Percentiles rank a stretch among this genome's conserved stretches.
Evolutionary conservation across 495 filamentous ascomycete genomes (phyloP).

Genomic region (Talaromyces nanjingensis): DNA sequence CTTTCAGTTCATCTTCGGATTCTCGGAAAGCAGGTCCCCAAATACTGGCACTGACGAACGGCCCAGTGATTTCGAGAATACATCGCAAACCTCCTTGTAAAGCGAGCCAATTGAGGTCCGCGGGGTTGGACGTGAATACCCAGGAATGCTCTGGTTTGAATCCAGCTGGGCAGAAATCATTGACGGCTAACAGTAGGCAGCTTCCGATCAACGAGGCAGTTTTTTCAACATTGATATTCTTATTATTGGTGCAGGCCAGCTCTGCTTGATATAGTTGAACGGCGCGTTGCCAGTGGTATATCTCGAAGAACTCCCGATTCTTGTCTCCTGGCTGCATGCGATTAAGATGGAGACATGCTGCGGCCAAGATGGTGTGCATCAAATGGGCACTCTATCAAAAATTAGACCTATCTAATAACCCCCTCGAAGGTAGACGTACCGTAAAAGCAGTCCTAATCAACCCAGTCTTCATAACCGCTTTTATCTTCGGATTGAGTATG

Average conservation of each 20-base stretch:
- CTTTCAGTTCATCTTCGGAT: constrained; percentile 15
- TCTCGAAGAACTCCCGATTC: constrained; percentile 28
- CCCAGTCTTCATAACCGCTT: constrained; percentile 24
- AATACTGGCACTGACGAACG: constrained; percentile 31
- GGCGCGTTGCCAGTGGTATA: constrained; percentile 37
- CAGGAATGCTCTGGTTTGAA: constrained; percentile 35
- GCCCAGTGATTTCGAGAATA: constrained; percentile 23
- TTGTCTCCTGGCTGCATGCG: constrained; percentile 21
- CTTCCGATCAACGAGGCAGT: constrained; percentile 38
- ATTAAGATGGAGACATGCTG: constrained; percentile 34
- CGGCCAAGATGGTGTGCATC: constrained; percentile 40
- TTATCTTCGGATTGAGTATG: constrained; percentile 15
- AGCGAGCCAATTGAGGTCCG: constrained; percentile 34
- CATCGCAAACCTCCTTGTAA: constrained; percentile 35
- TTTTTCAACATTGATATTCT: constrained; percentile 25
- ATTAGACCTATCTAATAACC: not conserved
- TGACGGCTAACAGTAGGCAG: constrained; percentile 33
- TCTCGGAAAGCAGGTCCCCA: constrained; percentile 30
- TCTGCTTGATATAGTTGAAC: constrained; percentile 32
- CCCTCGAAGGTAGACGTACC: constrained; percentile 17
- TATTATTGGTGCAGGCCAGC: constrained; percentile 12
- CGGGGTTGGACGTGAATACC: constrained; percentile 29
- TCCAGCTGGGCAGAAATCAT: constrained; percentile 29
- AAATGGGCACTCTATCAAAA: constrained; percentile 35
- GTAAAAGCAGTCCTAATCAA: constrained; percentile 32